These are phyloP conservation scores for Globisporangium paroecandrum DNA, from an alignment of 352 stramenopile species.

Conservation along the genomic window DNA sequence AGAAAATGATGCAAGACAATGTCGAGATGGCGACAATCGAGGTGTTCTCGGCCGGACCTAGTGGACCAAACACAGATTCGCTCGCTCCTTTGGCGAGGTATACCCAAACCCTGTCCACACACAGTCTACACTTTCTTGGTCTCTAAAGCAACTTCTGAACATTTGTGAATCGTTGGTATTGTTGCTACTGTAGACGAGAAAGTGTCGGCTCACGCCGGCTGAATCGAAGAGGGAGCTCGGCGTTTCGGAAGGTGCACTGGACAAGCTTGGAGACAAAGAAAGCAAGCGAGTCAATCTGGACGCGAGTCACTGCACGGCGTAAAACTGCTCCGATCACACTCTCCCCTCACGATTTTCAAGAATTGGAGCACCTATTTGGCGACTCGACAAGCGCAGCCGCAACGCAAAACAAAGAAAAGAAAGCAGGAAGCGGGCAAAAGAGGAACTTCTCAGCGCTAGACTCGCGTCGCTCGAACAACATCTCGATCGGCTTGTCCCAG, in stretches of 20 bases:
- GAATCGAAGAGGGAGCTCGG: slow-evolving; percentile 34
- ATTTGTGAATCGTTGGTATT: background rate
- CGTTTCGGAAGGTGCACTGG: slow-evolving; percentile 81
- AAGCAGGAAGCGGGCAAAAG: slow-evolving; percentile 27
- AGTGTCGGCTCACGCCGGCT: slow-evolving; percentile 17
- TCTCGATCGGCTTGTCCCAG: slow-evolving; percentile 74
- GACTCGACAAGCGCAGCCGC: slow-evolving; percentile 16
- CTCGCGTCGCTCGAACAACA: slow-evolving; percentile 75
- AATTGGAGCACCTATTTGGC: slow-evolving; percentile 56
- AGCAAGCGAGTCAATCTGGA: slow-evolving; percentile 68
- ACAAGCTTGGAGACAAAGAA: slow-evolving; percentile 62
- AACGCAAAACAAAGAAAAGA: slow-evolving; percentile 9
- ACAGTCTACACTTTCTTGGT: background rate
- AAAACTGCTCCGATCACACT: slow-evolving; percentile 70
- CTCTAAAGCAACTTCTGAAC: background rate
- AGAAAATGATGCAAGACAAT: slow-evolving; percentile 83
- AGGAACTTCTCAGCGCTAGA: slow-evolving; percentile 59
- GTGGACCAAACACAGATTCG: slow-evolving; percentile 17
- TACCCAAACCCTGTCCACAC: background rate
- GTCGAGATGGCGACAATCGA: slow-evolving; percentile 53
- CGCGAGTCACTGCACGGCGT: slow-evolving; percentile 51
- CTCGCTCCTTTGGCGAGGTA: slow-evolving; percentile 2
- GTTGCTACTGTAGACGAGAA: slow-evolving; percentile 5
- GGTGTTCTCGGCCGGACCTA: slow-evolving; percentile 51
- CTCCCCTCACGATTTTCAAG: slow-evolving; percentile 66